Conservation (phyloP, 805 yeast genomes). For the Priceomyces haplophilus region DNA sequence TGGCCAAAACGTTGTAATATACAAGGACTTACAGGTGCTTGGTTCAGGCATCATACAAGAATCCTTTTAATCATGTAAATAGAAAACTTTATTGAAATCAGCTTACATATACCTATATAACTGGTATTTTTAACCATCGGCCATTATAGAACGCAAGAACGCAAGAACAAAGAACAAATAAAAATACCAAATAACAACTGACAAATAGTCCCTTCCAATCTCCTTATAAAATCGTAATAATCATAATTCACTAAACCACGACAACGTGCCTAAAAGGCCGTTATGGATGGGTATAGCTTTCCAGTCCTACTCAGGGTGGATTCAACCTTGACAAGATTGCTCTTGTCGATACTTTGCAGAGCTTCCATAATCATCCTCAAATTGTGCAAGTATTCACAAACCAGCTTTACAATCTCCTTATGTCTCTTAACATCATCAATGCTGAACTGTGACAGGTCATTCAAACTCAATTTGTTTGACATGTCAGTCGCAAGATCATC, state of each 20-base stretch:
- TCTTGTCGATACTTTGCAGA: slow-evolving; percentile 4
- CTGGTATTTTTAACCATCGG: no score
- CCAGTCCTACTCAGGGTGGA: slow-evolving; percentile 4
- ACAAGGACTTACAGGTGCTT: slow-evolving; percentile 60
- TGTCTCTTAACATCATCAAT: slow-evolving; percentile 32
- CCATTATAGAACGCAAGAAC: no score
- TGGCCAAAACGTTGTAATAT: slow-evolving; percentile 82
- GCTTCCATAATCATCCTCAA: slow-evolving; percentile 8
- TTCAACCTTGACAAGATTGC: not conserved
- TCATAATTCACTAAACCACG: no score
- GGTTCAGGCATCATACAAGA: slow-evolving; percentile 45
- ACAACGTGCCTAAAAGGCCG: slow-evolving; percentile 39
- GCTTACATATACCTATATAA: no score
- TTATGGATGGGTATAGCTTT: slow-evolving; percentile 38
- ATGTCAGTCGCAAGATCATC: slow-evolving; percentile 12
- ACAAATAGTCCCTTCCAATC: no score
- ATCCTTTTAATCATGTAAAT: slow-evolving; percentile 8
- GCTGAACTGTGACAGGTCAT: slow-evolving; percentile 16
- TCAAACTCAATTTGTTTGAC: slow-evolving; percentile 9
- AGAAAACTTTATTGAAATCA: no score
- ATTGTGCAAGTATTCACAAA: slow-evolving; percentile 29
- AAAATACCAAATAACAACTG: no score
- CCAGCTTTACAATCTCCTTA: slow-evolving; percentile 32
- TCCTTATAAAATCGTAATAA: no score
- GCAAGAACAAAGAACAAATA: slow-evolving; percentile 2